Evolutionary conservation across 768 basidiomycete species (phyloP).

Genomic region (Russula olivacea): DNA sequence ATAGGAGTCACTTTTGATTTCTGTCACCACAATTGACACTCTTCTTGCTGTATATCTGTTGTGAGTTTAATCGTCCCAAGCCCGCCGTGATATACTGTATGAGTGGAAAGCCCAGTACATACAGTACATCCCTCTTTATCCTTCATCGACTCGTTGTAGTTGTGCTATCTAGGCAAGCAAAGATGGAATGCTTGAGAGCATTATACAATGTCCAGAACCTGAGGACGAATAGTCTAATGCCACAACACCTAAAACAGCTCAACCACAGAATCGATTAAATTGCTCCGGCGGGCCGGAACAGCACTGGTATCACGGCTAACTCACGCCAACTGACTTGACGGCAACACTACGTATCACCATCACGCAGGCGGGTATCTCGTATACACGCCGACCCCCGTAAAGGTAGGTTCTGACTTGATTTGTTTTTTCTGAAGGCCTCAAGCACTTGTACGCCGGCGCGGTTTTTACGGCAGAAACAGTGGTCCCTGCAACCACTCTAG

Average conservation of each 20-base stretch:
- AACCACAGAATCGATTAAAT: not conserved
- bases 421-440: not conserved
- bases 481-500: not conserved
- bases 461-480: not conserved
- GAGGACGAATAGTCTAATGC: conserved; percentile 16
- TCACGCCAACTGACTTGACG: no score
- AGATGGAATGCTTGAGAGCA: conserved; percentile 32
- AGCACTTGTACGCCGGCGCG: no score
- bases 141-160: conserved; percentile 3
- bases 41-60: conserved; percentile 70
- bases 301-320: no score
- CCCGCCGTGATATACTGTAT: conserved; percentile 61
- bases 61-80: conserved; percentile 62
- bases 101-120: conserved; percentile 64
- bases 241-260: not conserved
- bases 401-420: not conserved
- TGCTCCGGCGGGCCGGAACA: no score
- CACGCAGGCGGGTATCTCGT: not conserved
- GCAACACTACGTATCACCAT: no score
- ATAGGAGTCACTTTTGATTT: conserved; percentile 65
- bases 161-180: conserved; percentile 43
- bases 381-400: not conserved
- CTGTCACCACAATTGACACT: conserved; percentile 64
- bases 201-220: conserved; percentile 5
- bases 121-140: conserved; percentile 1